Evolutionary conservation across 257 asterid genomes (phyloP), one percentile per base, ranked within the genome.

Genomic region (Thymus mandschuricus): DNA sequence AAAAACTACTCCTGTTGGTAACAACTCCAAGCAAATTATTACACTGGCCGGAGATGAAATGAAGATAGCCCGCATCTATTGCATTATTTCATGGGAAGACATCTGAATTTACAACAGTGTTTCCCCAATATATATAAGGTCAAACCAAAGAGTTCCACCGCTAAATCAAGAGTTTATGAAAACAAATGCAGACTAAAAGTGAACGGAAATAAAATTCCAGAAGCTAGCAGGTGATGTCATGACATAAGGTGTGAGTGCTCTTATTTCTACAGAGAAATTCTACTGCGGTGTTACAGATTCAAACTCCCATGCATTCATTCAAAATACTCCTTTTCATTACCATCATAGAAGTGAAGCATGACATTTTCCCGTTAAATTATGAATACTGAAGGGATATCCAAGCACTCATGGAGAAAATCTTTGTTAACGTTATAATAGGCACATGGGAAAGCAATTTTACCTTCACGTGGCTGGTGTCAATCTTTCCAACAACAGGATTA

Each of bases 401-500:
- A 21, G 21, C 21, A 21, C 21, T 21, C 21, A 21, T 21, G 21
- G 21, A 66, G 44, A 48, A 48, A 21, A 71, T 12, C 48, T 43
- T 10, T 31, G 56, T 21, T 48, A 68, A 55, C 45, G 51, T 11
- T 4, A 49, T 49, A 70, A 64, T 43, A 63, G 68, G 72, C 57
- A 56, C 48, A 52, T 35, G 50, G 35, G 72, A 43, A 56, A 77
- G 49, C 28, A 76, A 65, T 74, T 77, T 80, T 69, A 94, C 99
- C 95, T 87, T 89, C 77, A 82, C 75, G 83, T 91, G 97, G 81
- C 99, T 89, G 54, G 85, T 81, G 64, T 89, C 88, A 50, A 94
- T 84, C 82, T 94, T 94, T 69, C 70, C 73, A 52, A 89, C 89
- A 68, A 94, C 85, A 75, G 99, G 96, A 76, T 85, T 87, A 46